Evolutionary conservation across 495 filamentous ascomycete species (phyloP), one percentile per base, ranked within the genome.

Genomic region (Neurospora intermedia): DNA sequence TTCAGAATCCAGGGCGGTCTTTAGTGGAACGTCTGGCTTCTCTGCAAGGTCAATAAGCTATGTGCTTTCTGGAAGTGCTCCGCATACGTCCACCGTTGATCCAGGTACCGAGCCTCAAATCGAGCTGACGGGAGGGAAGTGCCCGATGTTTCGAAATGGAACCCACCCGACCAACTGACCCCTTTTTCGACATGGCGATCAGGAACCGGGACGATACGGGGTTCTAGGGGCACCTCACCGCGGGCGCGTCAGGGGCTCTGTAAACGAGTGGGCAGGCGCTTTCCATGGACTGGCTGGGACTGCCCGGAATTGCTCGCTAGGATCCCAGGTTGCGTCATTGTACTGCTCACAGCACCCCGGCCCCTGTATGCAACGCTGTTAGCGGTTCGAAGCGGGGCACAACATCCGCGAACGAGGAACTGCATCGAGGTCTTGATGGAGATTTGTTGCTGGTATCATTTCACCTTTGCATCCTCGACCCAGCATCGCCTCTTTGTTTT

Each of bases 1-100:
- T 99, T 97, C 81, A 92, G 94, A 11, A 94, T 97, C 73, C 94
- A 96, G 77, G 95, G 95, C n/a, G 96, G 94, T 42, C 85, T 99
- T 62, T 62, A 62, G 72, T 97, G 84, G 91, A 71, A 20, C 9
- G 31, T 38, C 39, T 39, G 35, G 35, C 18, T 35, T 43, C 27
- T 62, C 31, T 59, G 66, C 69, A 54, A 48, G 48, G n/a, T 20
- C 54, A 16, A 69, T 18, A 20, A 69, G 39, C 15, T 71, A 54
- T 31, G 31, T 27, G 15, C 59, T 27, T 27, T 42, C 35, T 41
- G 43, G 48, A 31, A 31, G 48, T 59, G 48, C n/a, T 59, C 48
- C 31, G 23, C 23, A 62, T 62, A 62, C 23, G 13, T 31, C 54
- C 54, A 62, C 54, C 54, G 54, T 62, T 13, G 31, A 6, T 82